Percentiles rank a stretch among this genome's conserved stretches.
phyloP scores from a whole-genome alignment of 1,139 yeast species.

The Saccharomyces pastorianus region DNA sequence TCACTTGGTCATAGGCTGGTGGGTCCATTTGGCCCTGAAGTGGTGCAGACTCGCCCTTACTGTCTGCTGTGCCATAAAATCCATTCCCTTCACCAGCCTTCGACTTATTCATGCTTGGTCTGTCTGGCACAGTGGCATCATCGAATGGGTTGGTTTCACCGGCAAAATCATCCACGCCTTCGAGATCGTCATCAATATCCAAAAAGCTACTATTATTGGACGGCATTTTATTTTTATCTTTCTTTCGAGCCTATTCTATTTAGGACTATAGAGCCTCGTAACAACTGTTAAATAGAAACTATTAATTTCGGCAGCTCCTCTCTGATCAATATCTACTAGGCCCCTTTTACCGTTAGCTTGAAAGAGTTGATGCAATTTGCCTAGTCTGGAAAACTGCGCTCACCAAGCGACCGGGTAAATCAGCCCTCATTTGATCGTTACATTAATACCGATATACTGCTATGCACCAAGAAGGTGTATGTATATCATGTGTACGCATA shows the following conservation, averaged over 20 bases:
- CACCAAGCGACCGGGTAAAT: too few species aligned
- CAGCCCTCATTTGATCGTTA: too few species aligned
- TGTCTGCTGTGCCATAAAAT: background rate
- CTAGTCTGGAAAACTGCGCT: too few species aligned
- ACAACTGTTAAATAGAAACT: too few species aligned
- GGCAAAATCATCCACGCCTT: constrained; percentile 17
- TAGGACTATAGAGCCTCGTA: too few species aligned
- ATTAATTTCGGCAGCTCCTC: too few species aligned
- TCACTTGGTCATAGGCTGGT: background rate
- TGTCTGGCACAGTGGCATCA: constrained; percentile 4
- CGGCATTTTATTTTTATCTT: background rate
- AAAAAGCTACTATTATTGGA: background rate
- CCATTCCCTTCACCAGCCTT: background rate
- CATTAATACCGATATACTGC: background rate
- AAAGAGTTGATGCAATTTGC: too few species aligned
- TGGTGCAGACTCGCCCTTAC: background rate
- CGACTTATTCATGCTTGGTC: background rate
- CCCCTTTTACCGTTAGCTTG: too few species aligned
- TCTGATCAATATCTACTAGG: too few species aligned
- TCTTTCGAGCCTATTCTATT: background rate
- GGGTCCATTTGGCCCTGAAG: background rate
- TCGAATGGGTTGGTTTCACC: constrained; percentile 18
- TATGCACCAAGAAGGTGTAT: background rate
- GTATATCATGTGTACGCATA: background rate
- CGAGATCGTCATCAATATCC: constrained; percentile 13